These are phyloP conservation scores for Ogataea chonburiensis DNA, from an alignment of 805 yeast species.

Conservation along the genomic window DNA sequence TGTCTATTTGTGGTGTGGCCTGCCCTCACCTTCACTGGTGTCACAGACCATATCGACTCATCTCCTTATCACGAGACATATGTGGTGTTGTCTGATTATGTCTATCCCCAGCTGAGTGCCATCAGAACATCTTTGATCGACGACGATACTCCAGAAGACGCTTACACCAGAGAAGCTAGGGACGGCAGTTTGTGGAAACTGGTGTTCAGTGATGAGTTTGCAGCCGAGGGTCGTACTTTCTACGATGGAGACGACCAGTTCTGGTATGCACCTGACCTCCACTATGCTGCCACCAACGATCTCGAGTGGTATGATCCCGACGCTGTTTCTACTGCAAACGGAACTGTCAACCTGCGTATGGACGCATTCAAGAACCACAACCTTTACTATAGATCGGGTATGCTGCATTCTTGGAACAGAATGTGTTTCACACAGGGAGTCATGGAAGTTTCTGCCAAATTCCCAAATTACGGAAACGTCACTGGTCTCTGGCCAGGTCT, in stretches of 20 bases:
- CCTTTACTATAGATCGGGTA: slow-evolving; percentile 81
- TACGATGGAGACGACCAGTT: slow-evolving; percentile 90
- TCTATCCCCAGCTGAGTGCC: slow-evolving; percentile 56
- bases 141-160: slow-evolving; percentile 62
- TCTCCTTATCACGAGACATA: slow-evolving; percentile 26
- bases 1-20: slow-evolving; percentile 80
- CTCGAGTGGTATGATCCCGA: slow-evolving; percentile 96
- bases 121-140: slow-evolving; percentile 63
- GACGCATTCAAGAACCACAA: slow-evolving; percentile 83
- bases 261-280: slow-evolving; percentile 80
- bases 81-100: slow-evolving; percentile 52
- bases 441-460: slow-evolving; percentile 69
- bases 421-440: slow-evolving; percentile 85
- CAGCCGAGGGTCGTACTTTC: slow-evolving; percentile 85
- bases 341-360: slow-evolving; percentile 64
- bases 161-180: slow-evolving; percentile 45
- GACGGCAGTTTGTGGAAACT: slow-evolving; percentile 71
- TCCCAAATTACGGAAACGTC: slow-evolving; percentile 77
- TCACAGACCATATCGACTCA: slow-evolving; percentile 32
- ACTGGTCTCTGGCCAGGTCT: slow-evolving; percentile 95
- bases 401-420: slow-evolving; percentile 92
- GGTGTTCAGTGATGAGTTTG: slow-evolving; percentile 90
- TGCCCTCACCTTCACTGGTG: slow-evolving; percentile 79
- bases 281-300: slow-evolving; percentile 86
- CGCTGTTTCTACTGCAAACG: slow-evolving; percentile 74